phyloP scores from a whole-genome alignment of 352 stramenopile species.

The Phytophthora cactorum region DNA sequence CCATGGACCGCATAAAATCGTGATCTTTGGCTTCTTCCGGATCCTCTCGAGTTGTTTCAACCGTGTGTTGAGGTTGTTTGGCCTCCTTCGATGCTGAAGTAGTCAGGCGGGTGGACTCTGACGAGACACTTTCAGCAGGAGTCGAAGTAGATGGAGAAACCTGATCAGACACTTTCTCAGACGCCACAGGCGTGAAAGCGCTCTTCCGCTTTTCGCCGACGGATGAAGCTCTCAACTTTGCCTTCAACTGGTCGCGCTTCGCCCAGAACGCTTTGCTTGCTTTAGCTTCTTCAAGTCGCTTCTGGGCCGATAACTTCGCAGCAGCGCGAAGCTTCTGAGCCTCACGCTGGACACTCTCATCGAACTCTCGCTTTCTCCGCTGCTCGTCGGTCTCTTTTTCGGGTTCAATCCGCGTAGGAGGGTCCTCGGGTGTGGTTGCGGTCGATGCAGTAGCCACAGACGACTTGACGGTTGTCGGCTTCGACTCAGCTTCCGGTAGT shows the following conservation, averaged over 20 bases:
- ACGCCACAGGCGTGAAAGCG: conserved; percentile 16
- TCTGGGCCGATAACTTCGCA: conserved; percentile 73
- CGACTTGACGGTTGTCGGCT: conserved; percentile 12
- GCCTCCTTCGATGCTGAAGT: conserved; percentile 12
- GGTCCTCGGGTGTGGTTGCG: conserved; percentile 1
- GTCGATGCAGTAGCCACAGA: conserved; percentile 1
- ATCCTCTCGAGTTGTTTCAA: background rate
- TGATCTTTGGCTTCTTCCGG: conserved; percentile 10
- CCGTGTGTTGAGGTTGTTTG: background rate
- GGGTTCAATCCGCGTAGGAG: background rate
- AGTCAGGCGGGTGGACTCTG: conserved; percentile 1
- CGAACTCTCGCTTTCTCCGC: conserved; percentile 55
- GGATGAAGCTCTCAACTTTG: conserved; percentile 36
- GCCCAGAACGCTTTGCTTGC: conserved; percentile 68
- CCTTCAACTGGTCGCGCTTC: conserved; percentile 61
- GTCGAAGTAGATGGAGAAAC: conserved; percentile 20
- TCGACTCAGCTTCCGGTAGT: conserved; percentile 8
- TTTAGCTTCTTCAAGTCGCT: conserved; percentile 79
- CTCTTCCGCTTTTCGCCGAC: conserved; percentile 18
- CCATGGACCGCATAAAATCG: conserved; percentile 17
- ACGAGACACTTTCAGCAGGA: conserved; percentile 7
- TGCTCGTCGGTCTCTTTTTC: conserved; percentile 45
- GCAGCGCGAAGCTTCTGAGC: conserved; percentile 67
- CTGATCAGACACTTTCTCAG: conserved; percentile 15
- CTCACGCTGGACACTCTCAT: conserved; percentile 71